Percentiles rank a stretch among this genome's conserved stretches.
These are phyloP conservation scores for Adansonia grandidieri DNA, from an alignment of 441 rosid genomes.

Conservation along the genomic window DNA sequence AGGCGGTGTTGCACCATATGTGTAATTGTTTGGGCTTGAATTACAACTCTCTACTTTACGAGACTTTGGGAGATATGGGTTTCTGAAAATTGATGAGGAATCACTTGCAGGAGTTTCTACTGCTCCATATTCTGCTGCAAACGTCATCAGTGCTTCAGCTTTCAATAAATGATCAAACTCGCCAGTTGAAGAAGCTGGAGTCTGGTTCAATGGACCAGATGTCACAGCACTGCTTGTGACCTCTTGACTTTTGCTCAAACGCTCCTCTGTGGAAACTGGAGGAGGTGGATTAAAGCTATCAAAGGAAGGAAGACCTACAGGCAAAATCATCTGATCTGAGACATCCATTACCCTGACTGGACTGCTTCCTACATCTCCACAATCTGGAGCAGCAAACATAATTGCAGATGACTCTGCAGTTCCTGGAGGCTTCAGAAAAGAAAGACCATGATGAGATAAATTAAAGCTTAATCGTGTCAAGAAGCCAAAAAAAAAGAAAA, in stretches of 20 bases:
- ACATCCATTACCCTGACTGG: slow-evolving; percentile 86
- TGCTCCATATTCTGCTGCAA: slow-evolving; percentile 98
- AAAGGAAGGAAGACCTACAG: slow-evolving; percentile 80
- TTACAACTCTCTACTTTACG: slow-evolving; percentile 68
- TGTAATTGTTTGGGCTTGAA: slow-evolving; percentile 72
- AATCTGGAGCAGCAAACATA: slow-evolving; percentile 81
- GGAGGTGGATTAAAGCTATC: slow-evolving; percentile 83
- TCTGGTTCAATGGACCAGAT: slow-evolving; percentile 55
- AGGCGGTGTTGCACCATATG: slow-evolving; percentile 89
- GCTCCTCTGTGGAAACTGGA: slow-evolving; percentile 63
- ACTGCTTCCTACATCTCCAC: slow-evolving; percentile 86
- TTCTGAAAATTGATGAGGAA: slow-evolving; percentile 72
- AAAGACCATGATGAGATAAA: slow-evolving; percentile 39
- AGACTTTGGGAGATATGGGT: slow-evolving; percentile 89
- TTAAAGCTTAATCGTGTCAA: slow-evolving; percentile 33
- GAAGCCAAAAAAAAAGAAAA: neutral
- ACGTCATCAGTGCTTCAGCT: slow-evolving; percentile 98
- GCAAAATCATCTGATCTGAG: slow-evolving; percentile 84
- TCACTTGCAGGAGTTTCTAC: slow-evolving; percentile 83
- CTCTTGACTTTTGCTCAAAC: slow-evolving; percentile 76
- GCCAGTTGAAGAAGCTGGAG: slow-evolving; percentile 53
- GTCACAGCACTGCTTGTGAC: slow-evolving; percentile 49
- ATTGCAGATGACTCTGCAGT: slow-evolving; percentile 97
- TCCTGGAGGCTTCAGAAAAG: slow-evolving; percentile 93
- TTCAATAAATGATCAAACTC: slow-evolving; percentile 96